Conservation (phyloP, 78 protist genomes). For the Planoprotostelium fungivorum region DNA sequence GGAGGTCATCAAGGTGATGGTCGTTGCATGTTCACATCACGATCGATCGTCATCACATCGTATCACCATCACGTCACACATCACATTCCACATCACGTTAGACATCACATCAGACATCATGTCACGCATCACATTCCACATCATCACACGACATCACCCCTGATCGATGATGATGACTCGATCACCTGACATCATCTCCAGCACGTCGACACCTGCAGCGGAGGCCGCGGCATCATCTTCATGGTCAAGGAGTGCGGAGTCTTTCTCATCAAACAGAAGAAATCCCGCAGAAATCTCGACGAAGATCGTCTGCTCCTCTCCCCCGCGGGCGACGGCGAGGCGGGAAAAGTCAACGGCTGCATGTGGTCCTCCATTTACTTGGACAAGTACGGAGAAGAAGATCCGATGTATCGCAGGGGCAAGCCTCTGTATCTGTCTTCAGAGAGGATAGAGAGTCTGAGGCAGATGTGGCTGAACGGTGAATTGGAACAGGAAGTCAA, state of each 20-base stretch:
- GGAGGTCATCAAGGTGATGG: background rate
- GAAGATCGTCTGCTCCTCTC: too few species aligned
- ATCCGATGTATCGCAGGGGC: background rate
- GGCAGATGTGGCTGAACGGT: background rate
- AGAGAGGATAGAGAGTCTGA: background rate
- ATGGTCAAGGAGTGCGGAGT: background rate
- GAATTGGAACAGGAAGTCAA: background rate
- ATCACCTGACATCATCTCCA: too few species aligned
- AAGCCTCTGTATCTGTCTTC: background rate
- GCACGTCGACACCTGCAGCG: background rate
- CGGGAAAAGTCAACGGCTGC: background rate
- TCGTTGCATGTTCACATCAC: background rate
- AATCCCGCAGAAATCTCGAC: too few species aligned
- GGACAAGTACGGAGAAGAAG: background rate
- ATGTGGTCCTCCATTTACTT: background rate
- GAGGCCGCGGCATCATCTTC: background rate
- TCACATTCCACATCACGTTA: too few species aligned
- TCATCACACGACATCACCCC: too few species aligned
- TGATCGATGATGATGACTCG: too few species aligned
- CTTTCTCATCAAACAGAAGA: background rate
- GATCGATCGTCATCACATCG: background rate
- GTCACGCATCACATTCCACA: too few species aligned
- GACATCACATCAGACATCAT: too few species aligned
- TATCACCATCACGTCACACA: too few species aligned
- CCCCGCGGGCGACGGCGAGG: too few species aligned